phyloP scores from a whole-genome alignment of 495 filamentous ascomycete species.

The Annulohypoxylon moriforme region DNA sequence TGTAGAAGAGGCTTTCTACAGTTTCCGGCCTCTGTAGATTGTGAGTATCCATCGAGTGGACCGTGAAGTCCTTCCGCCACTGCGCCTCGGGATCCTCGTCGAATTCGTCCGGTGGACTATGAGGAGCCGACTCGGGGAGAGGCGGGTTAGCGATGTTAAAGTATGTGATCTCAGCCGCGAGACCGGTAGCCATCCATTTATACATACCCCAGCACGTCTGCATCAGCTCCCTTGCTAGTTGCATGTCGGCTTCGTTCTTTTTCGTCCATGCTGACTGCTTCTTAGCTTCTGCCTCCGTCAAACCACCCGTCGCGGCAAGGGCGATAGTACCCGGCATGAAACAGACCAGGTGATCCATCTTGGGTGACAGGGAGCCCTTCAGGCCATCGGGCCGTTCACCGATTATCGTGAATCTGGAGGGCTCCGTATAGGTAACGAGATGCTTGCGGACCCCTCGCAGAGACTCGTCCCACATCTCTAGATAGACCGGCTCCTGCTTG shows the following conservation, averaged over 20 bases:
- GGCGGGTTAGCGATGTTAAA: constrained; percentile 79
- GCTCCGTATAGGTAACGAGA: constrained; percentile 85
- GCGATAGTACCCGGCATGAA: constrained; percentile 98
- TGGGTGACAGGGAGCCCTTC: constrained; percentile 71
- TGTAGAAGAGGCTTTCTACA: constrained; percentile 93
- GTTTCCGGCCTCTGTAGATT: constrained; percentile 98
- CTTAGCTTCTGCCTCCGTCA: constrained; percentile 77
- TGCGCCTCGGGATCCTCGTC: constrained; percentile 62
- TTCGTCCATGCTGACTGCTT: constrained; percentile 76
- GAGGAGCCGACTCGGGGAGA: constrained; percentile 63
- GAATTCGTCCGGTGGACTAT: constrained; percentile 59
- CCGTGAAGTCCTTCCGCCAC: constrained; percentile 80
- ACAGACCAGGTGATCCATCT: constrained; percentile 98
- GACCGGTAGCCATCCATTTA: constrained; percentile 82
- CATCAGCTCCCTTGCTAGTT: constrained; percentile 87
- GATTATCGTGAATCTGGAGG: constrained; percentile 82
- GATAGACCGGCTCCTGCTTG: constrained; percentile 85
- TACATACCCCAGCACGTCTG: constrained; percentile 99
- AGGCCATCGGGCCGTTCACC: constrained; percentile 87
- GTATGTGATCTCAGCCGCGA: constrained; percentile 92
- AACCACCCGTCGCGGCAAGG: constrained; percentile 83
- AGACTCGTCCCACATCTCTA: constrained; percentile 91
- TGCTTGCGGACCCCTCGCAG: constrained; percentile 89
- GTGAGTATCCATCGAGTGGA: constrained; percentile 81
- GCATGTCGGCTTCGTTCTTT: constrained; percentile 86